phyloP scores from a whole-genome alignment of 306 rosid genomes.

The Castanospermum australe region DNA sequence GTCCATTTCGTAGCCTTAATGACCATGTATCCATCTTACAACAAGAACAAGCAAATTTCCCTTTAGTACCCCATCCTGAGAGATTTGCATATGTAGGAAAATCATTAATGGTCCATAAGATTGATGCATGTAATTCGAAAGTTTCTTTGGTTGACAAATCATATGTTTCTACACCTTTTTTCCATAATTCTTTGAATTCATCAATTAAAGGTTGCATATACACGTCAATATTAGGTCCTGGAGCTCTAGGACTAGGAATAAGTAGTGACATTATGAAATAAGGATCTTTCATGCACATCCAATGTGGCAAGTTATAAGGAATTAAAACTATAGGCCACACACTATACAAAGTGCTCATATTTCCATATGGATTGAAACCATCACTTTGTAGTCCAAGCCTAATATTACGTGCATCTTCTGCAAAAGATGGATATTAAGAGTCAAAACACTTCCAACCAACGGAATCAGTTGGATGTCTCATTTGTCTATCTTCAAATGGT shows the following conservation, averaged over 20 bases:
- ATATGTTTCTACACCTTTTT: neutral
- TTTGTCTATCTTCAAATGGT: neutral
- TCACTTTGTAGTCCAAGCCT: neutral
- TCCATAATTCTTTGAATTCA: neutral
- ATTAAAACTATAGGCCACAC: neutral
- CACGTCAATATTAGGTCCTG: neutral
- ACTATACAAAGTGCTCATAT: neutral
- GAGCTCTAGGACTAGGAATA: neutral
- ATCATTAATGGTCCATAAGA: slow-evolving; percentile 18
- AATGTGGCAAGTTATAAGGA: neutral
- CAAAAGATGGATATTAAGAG: neutral
- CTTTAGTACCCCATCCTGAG: neutral
- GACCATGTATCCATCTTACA: neutral
- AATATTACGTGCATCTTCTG: neutral
- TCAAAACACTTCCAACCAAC: neutral
- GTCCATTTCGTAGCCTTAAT: neutral
- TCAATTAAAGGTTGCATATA: neutral
- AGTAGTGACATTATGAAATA: neutral
- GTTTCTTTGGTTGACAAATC: neutral
- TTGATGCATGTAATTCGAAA: neutral
- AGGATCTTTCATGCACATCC: slow-evolving; percentile 22
- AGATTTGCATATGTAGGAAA: neutral
- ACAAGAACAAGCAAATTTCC: neutral
- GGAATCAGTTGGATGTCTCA: neutral
- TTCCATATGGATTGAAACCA: neutral